These are phyloP conservation scores for Beauveria caledonica DNA, from an alignment of 2,329 filamentous ascomycete species.

Conservation along the genomic window DNA sequence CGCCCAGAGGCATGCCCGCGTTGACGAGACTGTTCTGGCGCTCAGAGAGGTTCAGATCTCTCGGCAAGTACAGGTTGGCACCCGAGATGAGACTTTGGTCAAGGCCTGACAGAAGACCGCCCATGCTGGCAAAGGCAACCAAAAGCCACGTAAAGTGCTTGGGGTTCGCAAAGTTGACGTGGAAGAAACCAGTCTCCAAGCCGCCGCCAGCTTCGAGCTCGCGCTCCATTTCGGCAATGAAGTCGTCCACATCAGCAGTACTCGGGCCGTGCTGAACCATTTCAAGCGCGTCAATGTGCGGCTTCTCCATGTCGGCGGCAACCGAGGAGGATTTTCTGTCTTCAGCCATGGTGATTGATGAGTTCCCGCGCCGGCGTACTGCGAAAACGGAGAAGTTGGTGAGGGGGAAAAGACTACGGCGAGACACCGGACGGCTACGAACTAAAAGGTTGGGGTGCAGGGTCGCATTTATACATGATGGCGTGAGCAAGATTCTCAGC, in stretches of 20 bases:
- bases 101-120: slow-evolving; percentile 62
- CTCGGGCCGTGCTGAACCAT: slow-evolving; percentile 25
- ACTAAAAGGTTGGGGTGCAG: not conserved
- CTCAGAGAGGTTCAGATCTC: slow-evolving; percentile 44
- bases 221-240: slow-evolving; percentile 34
- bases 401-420: not conserved
- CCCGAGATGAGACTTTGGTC: slow-evolving; percentile 68
- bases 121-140: slow-evolving; percentile 67
- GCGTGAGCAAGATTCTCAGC: not conserved
- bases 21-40: slow-evolving; percentile 59
- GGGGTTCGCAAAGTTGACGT: slow-evolving; percentile 52
- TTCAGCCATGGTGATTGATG: not conserved
- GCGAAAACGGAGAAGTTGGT: not conserved
- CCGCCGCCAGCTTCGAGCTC: slow-evolving; percentile 28
- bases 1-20: slow-evolving; percentile 62
- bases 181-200: slow-evolving; percentile 35
- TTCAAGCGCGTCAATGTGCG: slow-evolving; percentile 27
- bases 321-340: slow-evolving; percentile 2
- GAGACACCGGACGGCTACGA: not conserved
- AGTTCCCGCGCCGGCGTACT: not conserved
- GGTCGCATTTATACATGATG: slow-evolving; percentile 3
- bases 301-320: slow-evolving; percentile 16
- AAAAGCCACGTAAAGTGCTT: slow-evolving; percentile 59
- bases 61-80: slow-evolving; percentile 58
- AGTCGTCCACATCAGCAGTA: slow-evolving; percentile 26